Conservation (phyloP, 129 eudicot genomes). For the Mikania micrantha region DNA sequence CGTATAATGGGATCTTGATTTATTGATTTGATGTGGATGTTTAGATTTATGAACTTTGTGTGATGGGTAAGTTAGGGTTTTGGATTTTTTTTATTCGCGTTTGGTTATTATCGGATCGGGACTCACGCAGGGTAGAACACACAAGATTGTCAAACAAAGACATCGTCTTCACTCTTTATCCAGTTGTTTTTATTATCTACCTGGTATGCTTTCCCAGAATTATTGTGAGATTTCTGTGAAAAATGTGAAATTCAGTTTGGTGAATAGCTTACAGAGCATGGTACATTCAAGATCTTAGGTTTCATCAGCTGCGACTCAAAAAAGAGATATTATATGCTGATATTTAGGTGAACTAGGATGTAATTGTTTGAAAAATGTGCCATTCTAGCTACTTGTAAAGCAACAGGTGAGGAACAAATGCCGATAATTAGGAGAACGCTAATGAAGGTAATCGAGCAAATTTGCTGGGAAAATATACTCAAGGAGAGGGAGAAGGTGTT, state of each 20-base stretch:
- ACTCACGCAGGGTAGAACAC: slow-evolving; percentile 8
- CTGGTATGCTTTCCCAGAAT: not conserved
- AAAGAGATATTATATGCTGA: not conserved
- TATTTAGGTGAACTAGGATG: slow-evolving; percentile 1
- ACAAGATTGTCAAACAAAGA: not conserved
- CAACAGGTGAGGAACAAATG: not conserved
- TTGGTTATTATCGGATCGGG: slow-evolving; percentile 11
- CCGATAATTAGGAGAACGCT: not conserved
- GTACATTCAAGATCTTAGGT: not conserved
- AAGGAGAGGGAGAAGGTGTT: not conserved
- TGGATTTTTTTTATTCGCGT: not conserved
- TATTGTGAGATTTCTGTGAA: not conserved
- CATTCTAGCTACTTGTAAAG: not conserved
- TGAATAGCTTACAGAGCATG: not conserved
- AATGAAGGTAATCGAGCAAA: not conserved
- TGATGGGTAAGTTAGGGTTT: slow-evolving; percentile 16
- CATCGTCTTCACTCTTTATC: not conserved
- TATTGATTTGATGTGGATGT: slow-evolving; percentile 6
- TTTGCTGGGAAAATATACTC: not conserved
- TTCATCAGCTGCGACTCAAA: not conserved
- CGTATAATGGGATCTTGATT: slow-evolving; percentile 6
- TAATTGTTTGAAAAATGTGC: not conserved
- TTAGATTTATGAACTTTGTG: not conserved
- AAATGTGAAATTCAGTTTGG: slow-evolving; percentile 4
- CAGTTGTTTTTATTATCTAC: not conserved